These are phyloP conservation scores for Petasospora rhodanensis DNA, from an alignment of 1,139 yeast species.

Conservation along the genomic window DNA sequence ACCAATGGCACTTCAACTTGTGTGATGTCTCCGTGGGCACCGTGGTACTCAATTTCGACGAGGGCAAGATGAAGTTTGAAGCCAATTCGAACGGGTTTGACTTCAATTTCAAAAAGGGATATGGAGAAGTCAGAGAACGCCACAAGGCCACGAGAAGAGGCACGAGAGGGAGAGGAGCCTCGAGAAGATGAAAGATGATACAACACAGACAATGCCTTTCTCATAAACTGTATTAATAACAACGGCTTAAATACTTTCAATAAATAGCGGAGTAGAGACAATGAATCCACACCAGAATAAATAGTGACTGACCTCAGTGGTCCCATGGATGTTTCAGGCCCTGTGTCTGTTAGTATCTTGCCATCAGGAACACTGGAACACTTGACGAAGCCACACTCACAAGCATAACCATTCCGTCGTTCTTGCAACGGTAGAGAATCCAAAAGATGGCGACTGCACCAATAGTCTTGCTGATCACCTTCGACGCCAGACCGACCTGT, in stretches of 20 bases:
- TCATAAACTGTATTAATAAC: no score
- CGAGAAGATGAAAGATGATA: slow-evolving; percentile 7
- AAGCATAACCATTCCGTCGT: slow-evolving; percentile 24
- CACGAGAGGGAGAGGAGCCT: slow-evolving; percentile 13
- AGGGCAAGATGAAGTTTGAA: slow-evolving; percentile 12
- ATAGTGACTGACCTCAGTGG: slow-evolving; percentile 17
- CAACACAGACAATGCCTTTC: slow-evolving; percentile 10
- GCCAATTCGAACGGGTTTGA: slow-evolving; percentile 34
- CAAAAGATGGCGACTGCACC: slow-evolving; percentile 25
- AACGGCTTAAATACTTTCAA: not conserved
- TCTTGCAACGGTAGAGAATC: slow-evolving; percentile 22
- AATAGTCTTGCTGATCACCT: slow-evolving; percentile 18
- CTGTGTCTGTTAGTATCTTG: slow-evolving; percentile 11
- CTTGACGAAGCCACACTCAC: slow-evolving; percentile 11
- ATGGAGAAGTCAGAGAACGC: slow-evolving; percentile 20
- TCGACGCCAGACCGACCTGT: slow-evolving; percentile 15
- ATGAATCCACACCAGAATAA: no score
- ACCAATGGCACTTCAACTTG: slow-evolving; percentile 73
- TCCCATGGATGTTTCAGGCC: slow-evolving; percentile 26
- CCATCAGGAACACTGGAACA: no score
- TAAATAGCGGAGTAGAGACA: not conserved
- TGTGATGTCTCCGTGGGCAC: slow-evolving; percentile 41
- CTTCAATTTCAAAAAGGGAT: slow-evolving; percentile 39
- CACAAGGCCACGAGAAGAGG: slow-evolving; percentile 16
- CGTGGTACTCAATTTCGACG: slow-evolving; percentile 10